phyloP scores from a whole-genome alignment of 306 rosid genomes.

The Vicia villosa region DNA sequence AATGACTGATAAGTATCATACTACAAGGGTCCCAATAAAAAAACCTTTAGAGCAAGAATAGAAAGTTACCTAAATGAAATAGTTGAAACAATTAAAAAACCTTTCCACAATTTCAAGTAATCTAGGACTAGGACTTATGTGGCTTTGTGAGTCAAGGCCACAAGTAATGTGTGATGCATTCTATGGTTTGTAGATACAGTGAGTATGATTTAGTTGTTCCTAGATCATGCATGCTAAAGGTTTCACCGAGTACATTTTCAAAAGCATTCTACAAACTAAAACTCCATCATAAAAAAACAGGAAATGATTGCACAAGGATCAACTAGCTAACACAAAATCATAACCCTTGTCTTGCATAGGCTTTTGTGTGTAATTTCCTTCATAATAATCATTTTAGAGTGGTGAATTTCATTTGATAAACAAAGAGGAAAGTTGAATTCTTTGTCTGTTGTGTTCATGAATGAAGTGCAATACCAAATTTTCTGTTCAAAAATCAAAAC shows the following conservation, averaged over 20 bases:
- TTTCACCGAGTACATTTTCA: background rate
- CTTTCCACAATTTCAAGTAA: too few species aligned
- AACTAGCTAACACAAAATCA: background rate
- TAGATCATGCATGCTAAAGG: slow-evolving; percentile 7
- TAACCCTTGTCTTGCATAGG: background rate
- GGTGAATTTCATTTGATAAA: background rate
- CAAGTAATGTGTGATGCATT: too few species aligned
- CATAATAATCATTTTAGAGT: background rate
- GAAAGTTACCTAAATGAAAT: too few species aligned
- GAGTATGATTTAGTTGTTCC: background rate
- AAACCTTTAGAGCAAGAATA: background rate
- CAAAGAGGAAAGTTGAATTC: background rate
- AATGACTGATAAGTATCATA: background rate
- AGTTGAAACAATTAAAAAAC: too few species aligned
- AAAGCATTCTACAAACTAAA: slow-evolving; percentile 8
- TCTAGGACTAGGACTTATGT: too few species aligned
- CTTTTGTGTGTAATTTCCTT: background rate
- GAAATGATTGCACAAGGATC: background rate
- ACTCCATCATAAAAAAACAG: background rate
- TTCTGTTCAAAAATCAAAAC: background rate
- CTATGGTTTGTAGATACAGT: background rate
- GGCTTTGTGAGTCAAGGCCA: too few species aligned
- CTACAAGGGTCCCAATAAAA: background rate
- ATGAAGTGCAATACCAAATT: background rate
- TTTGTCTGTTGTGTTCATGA: background rate